A percentile compares a stretch with the other conserved stretches of the same genome.
Conservation (phyloP, 345 rosid species). For the Gossypium longicalyx region DNA sequence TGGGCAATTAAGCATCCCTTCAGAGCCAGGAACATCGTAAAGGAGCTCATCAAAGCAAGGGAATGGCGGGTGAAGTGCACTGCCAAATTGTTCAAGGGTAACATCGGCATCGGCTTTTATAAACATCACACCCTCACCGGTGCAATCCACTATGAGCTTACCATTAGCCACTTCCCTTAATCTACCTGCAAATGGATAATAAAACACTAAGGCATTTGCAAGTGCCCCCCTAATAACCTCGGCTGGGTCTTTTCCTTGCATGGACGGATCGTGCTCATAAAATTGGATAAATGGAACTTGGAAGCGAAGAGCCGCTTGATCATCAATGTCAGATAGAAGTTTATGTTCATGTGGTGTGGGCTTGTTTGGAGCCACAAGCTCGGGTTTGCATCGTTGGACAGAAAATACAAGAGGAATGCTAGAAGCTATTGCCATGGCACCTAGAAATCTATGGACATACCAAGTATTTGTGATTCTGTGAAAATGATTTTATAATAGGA, state of each 20-base stretch:
- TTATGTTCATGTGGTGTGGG: background rate
- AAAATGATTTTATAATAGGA: background rate
- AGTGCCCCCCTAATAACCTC: slow-evolving; percentile 32
- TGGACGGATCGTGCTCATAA: background rate
- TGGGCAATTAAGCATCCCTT: slow-evolving; percentile 32
- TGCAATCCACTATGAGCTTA: slow-evolving; percentile 52
- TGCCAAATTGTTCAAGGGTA: slow-evolving; percentile 24
- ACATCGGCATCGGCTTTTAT: slow-evolving; percentile 50
- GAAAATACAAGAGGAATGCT: background rate
- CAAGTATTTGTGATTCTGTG: background rate
- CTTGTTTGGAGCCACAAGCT: background rate
- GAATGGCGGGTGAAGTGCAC: background rate
- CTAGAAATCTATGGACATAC: background rate
- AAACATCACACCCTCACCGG: slow-evolving; percentile 41
- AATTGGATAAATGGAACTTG: background rate
- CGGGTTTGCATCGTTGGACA: background rate
- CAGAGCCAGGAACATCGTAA: slow-evolving; percentile 39
- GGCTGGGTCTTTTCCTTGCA: slow-evolving; percentile 36
- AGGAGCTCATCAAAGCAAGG: background rate
- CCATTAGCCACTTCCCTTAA: slow-evolving; percentile 38
- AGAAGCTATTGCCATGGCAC: background rate
- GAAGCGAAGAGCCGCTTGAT: background rate
- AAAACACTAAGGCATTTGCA: slow-evolving; percentile 35
- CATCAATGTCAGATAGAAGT: background rate
- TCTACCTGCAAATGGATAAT: slow-evolving; percentile 55